These are phyloP conservation scores for Lepidium sativum DNA, from an alignment of 345 rosid species.

Conservation along the genomic window DNA sequence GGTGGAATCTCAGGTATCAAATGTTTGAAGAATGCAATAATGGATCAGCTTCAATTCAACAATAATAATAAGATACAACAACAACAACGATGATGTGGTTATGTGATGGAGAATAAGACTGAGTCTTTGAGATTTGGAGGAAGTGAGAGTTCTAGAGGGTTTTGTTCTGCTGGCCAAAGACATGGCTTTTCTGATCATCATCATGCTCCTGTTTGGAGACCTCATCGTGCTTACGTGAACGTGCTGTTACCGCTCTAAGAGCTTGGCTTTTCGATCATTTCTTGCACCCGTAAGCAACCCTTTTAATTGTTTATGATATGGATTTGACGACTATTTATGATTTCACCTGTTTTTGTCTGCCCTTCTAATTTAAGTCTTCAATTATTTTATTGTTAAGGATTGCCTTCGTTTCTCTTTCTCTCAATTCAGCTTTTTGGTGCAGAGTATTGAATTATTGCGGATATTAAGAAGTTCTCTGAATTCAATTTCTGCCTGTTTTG, in stretches of 20 bases:
- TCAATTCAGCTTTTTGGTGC: background rate
- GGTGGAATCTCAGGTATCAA: conserved; percentile 70
- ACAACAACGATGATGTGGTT: conserved; percentile 23
- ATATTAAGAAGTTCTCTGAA: background rate
- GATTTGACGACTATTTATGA: background rate
- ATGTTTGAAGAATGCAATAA: no score
- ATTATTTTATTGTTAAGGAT: background rate
- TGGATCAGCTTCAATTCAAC: conserved; percentile 66
- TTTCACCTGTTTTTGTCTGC: background rate
- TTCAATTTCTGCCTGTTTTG: conserved; percentile 2
- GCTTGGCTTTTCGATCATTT: conserved; percentile 92
- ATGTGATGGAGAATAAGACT: conserved; percentile 28
- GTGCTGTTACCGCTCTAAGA: conserved; percentile 68
- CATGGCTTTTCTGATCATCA: conserved; percentile 48
- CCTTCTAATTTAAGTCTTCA: conserved; percentile 11
- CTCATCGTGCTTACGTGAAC: conserved; percentile 86
- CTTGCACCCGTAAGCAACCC: conserved; percentile 79
- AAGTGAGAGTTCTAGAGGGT: conserved; percentile 30
- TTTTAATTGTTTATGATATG: no score
- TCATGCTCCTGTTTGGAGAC: conserved; percentile 86
- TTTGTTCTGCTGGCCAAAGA: conserved; percentile 35
- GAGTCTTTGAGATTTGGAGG: conserved; percentile 42
- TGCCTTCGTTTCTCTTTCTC: conserved; percentile 3
- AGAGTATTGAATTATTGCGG: background rate
- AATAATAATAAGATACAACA: conserved; percentile 29